Percentiles rank a stretch among this genome's conserved stretches.
Evolutionary conservation across 2,329 filamentous ascomycete genomes (phyloP).

Genomic region (Pseudocercospora vitis): DNA sequence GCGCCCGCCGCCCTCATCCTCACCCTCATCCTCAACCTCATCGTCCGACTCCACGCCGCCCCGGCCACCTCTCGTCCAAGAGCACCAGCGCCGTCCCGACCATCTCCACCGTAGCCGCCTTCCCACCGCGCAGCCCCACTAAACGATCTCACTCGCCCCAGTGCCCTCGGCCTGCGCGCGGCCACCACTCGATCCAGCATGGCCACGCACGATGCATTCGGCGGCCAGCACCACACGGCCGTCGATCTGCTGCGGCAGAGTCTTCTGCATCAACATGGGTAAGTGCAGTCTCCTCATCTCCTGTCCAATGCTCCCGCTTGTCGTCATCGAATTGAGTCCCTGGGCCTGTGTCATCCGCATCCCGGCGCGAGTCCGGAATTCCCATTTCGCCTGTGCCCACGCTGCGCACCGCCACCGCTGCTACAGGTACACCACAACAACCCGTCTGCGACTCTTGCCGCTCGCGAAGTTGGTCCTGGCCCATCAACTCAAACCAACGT

Average conservation of each 20-base stretch:
- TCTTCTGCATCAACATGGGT: constrained; percentile 54
- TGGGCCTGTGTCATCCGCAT: constrained; percentile 17
- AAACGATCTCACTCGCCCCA: constrained; percentile 18
- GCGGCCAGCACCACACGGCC: constrained; percentile 45
- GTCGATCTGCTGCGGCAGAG: constrained; percentile 60
- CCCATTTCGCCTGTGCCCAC: neutral
- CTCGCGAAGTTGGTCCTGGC: constrained; percentile 8
- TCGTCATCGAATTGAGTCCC: constrained; percentile 19
- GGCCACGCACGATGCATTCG: constrained; percentile 38
- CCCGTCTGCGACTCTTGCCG: constrained; percentile 4
- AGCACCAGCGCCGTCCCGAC: constrained; percentile 48
- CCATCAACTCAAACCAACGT: neutral
- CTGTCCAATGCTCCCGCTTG: constrained; percentile 13
- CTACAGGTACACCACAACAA: no score
- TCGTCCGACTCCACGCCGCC: constrained; percentile 26
- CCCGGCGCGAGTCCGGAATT: no score
- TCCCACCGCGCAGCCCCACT: constrained; percentile 16
- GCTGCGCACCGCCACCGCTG: constrained; percentile 6
- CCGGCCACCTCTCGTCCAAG: constrained; percentile 39
- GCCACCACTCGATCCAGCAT: constrained; percentile 40
- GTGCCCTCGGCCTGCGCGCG: constrained; percentile 16
- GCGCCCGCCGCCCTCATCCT: constrained; percentile 4
- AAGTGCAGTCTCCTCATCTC: constrained; percentile 34
- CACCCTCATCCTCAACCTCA: no score
- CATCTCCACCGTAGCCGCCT: constrained; percentile 37